Evolutionary conservation across 805 yeast species (phyloP), one percentile per base, ranked within the genome.

Genomic region (Pichia sporocuriosa): DNA sequence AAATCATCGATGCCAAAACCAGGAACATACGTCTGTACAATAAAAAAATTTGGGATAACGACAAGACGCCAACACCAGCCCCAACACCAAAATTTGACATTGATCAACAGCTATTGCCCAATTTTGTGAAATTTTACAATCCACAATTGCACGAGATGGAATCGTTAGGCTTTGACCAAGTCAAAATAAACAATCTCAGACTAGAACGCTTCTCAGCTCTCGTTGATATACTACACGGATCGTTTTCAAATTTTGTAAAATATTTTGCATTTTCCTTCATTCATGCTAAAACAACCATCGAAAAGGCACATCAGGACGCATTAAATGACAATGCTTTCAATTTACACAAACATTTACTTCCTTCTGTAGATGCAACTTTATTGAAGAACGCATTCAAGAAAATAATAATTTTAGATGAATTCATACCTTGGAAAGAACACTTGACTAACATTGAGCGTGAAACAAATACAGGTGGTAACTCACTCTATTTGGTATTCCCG

Each of bases 361-460:
- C n/a, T 15, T 7, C 6, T 29, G 11, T 32, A 11, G 16, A 32
- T 3, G 6, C 23, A 9, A 23, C 2, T 6, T 19, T 9, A 15
- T 7, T 32, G 26, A 20, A 24, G 9, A 20, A 19, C 2, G 20
- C 21, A 17, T 9, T 25, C 7, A 15, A 35, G 6, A 24, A 24
- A n/a, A 78, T 90, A 31, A 52, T 90, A 10, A 71, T 84, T 6
- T 70, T 90, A 45, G 75, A 73, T 12, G 72, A 74, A 47, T 85
- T 83, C 58, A 84, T 86, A 37, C 94, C 95, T 34, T 90, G 97
- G 97, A 88, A 87, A 61, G 96, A 26, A 26, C 29, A 26, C 13
- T 26, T 26, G 29, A 26, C 5, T 12, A 26, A 86, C 57, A 97
- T 89, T 61, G 69, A 39, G 16, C 24, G 8, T 58, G 67, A 69